Percentiles rank a stretch among this genome's conserved stretches.
These are phyloP conservation scores for Phytopythium sindhum DNA, from an alignment of 352 stramenopile genomes.

Conservation along the genomic window DNA sequence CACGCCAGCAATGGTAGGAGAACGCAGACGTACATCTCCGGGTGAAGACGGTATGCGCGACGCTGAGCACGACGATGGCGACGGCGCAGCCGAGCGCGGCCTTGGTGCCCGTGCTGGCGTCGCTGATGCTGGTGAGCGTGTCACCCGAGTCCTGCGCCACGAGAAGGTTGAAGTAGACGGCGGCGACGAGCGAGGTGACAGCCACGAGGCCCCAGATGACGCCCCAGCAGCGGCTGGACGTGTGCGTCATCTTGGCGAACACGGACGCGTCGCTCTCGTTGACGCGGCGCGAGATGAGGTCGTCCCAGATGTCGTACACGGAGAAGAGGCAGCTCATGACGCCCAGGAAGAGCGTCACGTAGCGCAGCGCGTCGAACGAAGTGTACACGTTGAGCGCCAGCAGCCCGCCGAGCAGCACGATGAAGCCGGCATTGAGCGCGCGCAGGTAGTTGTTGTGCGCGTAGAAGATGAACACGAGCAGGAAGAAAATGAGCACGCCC, in stretches of 20 bases:
- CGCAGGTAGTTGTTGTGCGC: slow-evolving; percentile 87
- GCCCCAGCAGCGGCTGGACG: slow-evolving; percentile 87
- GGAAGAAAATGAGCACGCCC: slow-evolving; percentile 85
- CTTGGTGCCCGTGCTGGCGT: slow-evolving; percentile 58
- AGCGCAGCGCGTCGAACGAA: slow-evolving; percentile 64
- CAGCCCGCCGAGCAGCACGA: slow-evolving; percentile 74
- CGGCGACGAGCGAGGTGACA: slow-evolving; percentile 64
- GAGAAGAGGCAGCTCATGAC: slow-evolving; percentile 92
- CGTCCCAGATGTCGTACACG: slow-evolving; percentile 91
- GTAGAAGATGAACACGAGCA: slow-evolving; percentile 85
- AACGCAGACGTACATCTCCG: slow-evolving; percentile 43
- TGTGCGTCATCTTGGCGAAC: slow-evolving; percentile 90
- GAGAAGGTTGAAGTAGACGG: slow-evolving; percentile 84
- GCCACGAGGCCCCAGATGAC: slow-evolving; percentile 86
- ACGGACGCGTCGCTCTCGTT: slow-evolving; percentile 87
- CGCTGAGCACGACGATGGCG: slow-evolving; percentile 45
- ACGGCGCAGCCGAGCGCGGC: slow-evolving; percentile 44
- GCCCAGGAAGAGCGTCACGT: slow-evolving; percentile 85
- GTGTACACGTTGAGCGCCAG: slow-evolving; percentile 70
- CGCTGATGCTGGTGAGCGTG: slow-evolving; percentile 39
- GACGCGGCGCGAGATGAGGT: slow-evolving; percentile 86
- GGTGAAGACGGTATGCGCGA: slow-evolving; percentile 70
- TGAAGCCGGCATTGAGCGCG: slow-evolving; percentile 80
- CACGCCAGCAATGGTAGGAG: slow-evolving; percentile 2
- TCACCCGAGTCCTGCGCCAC: slow-evolving; percentile 54